Percentiles rank a stretch among this genome's conserved stretches.
phyloP scores from a whole-genome alignment of 2,329 filamentous ascomycete species.

The Hypoxylon sp. region DNA sequence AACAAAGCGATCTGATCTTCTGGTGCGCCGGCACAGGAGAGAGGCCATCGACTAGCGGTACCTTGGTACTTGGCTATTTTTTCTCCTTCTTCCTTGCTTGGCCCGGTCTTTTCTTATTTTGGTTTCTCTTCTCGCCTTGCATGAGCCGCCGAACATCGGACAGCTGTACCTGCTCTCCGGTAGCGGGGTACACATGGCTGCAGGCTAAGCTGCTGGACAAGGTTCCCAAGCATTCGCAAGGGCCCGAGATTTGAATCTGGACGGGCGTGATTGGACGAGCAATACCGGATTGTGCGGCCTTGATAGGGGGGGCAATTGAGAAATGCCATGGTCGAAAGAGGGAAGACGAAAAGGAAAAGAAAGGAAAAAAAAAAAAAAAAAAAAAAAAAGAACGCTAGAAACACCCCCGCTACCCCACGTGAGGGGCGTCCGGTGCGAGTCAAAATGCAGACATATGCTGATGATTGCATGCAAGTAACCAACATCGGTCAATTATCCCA shows the following conservation, averaged over 20 bases:
- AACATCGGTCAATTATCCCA: conserved; percentile 13
- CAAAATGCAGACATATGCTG: conserved; percentile 31
- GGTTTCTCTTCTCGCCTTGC: conserved; percentile 8
- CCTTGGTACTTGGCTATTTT: conserved; percentile 13
- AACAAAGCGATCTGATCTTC: conserved; percentile 5
- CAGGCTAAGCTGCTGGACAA: background rate
- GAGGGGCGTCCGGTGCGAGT: conserved; percentile 40
- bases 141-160: conserved; percentile 41
- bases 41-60: conserved; percentile 5
- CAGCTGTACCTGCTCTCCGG: conserved; percentile 38
- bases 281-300: conserved; percentile 19
- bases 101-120: background rate
- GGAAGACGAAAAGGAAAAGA: background rate
- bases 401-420: conserved; percentile 37
- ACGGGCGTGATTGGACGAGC: conserved; percentile 30
- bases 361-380: background rate
- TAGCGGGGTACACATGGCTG: conserved; percentile 38
- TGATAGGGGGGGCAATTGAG: conserved; percentile 16
- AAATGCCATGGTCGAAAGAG: background rate
- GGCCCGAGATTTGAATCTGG: conserved; percentile 38
- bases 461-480: conserved; percentile 31
- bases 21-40: conserved; percentile 25
- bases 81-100: conserved; percentile 1
- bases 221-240: background rate
- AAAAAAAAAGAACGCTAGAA: conserved; percentile 14